Conservation (phyloP, 495 filamentous ascomycete species). For the Penicillium bovifimosum region DNA sequence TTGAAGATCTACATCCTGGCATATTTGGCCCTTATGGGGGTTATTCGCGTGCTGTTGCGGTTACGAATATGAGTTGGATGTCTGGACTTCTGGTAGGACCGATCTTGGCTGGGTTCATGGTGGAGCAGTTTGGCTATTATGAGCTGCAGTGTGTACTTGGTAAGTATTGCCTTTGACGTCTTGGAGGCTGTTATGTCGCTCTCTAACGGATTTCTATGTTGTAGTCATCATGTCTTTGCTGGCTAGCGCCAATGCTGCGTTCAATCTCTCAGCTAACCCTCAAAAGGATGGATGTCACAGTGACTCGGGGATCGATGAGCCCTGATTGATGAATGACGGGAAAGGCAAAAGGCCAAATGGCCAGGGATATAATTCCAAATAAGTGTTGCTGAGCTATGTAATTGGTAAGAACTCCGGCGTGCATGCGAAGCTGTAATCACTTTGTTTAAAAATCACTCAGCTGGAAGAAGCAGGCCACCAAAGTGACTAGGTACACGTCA, state of each 20-base stretch:
- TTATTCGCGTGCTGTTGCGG: constrained; percentile 33
- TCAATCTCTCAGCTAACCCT: not conserved
- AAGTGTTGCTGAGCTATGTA: no score
- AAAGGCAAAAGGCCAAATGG: not conserved
- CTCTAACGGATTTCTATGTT: no score
- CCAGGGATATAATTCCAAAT: not conserved
- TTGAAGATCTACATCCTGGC: constrained; percentile 20
- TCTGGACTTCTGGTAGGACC: constrained; percentile 32
- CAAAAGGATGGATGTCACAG: not conserved
- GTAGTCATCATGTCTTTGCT: not conserved
- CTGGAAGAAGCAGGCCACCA: not conserved
- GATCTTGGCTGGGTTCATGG: constrained; percentile 28
- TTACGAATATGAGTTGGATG: constrained; percentile 34
- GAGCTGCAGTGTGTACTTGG: constrained; percentile 29
- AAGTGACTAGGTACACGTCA: not conserved
- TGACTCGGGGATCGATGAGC: not conserved
- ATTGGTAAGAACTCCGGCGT: no score
- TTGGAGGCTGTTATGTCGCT: not conserved
- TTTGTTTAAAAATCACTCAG: not conserved
- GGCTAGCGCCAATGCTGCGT: not conserved
- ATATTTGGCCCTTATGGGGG: constrained; percentile 34
- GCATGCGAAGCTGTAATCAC: no score
- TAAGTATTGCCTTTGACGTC: constrained; percentile 12
- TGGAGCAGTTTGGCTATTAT: constrained; percentile 31
- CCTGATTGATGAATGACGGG: not conserved